Percentiles rank a stretch among this genome's conserved stretches.
phyloP scores from a whole-genome alignment of 768 basidiomycete genomes.

The Udeniomyces megalosporus region DNA sequence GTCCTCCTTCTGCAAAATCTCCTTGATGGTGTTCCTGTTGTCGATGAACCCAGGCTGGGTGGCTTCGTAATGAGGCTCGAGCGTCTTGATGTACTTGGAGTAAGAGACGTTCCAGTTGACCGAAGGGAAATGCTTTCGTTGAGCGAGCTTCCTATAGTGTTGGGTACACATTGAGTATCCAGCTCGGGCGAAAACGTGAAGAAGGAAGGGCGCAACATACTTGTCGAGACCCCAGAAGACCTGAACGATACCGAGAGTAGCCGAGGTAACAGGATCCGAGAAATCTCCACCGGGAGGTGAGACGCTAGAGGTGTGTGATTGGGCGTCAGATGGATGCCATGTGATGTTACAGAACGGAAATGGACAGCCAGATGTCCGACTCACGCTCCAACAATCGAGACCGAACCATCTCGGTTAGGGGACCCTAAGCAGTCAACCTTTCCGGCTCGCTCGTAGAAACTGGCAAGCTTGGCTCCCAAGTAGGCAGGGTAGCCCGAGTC shows the following conservation, averaged over 20 bases:
- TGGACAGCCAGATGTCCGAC: too few species aligned
- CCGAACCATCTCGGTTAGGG: constrained; percentile 73
- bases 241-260: constrained; percentile 95
- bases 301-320: too few species aligned
- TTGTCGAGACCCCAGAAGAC: constrained; percentile 99
- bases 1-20: constrained; percentile 96
- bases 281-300: constrained; percentile 99
- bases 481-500: constrained; percentile 99
- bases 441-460: constrained; percentile 97
- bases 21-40: constrained; percentile 77
- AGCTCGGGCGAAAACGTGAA: not conserved
- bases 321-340: too few species aligned
- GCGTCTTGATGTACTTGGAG: constrained; percentile 90
- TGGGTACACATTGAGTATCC: not conserved
- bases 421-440: constrained; percentile 86
- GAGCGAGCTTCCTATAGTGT: constrained; percentile 56
- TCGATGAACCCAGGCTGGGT: constrained; percentile 91
- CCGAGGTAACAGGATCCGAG: constrained; percentile 94
- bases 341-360: too few species aligned
- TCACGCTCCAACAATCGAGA: constrained; percentile 97
- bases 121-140: constrained; percentile 98
- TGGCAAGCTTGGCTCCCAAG: constrained; percentile 81
- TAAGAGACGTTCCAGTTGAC: constrained; percentile 99
- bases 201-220: not conserved
- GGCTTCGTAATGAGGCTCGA: constrained; percentile 80